These are phyloP conservation scores for Intubia oerlemansii DNA, from an alignment of 2,329 filamentous ascomycete species.

Conservation along the genomic window DNA sequence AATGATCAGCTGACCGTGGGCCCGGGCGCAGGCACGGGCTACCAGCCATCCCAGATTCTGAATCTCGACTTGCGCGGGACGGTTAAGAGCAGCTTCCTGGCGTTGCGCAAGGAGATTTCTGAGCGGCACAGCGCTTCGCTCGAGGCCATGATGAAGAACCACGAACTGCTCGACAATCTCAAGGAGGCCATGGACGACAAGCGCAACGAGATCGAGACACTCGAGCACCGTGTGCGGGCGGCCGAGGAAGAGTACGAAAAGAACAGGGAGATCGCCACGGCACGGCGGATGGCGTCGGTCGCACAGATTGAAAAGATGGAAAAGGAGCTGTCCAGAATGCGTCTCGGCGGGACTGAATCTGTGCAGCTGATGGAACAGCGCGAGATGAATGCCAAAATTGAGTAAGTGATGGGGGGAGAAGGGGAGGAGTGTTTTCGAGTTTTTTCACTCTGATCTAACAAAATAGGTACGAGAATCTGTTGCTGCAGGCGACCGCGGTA, in stretches of 20 bases:
- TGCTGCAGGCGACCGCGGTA: conserved; percentile 60
- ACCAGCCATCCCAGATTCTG: conserved; percentile 72
- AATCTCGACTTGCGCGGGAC: conserved; percentile 73
- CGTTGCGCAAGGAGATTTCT: conserved; percentile 75
- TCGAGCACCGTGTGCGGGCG: conserved; percentile 71
- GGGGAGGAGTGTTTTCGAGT: too few species aligned
- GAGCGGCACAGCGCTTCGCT: conserved; percentile 64
- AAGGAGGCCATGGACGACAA: conserved; percentile 97
- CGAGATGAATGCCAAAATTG: conserved; percentile 91
- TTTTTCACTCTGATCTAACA: conserved; percentile 19
- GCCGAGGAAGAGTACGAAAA: conserved; percentile 89
- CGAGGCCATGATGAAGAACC: conserved; percentile 84
- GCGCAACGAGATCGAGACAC: conserved; percentile 70
- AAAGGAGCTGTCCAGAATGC: conserved; percentile 90
- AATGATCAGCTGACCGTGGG: conserved; percentile 68
- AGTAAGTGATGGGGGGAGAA: too few species aligned
- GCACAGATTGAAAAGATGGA: conserved; percentile 98
- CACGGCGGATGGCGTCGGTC: conserved; percentile 74
- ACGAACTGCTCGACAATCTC: conserved; percentile 82
- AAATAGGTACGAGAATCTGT: conserved; percentile 89
- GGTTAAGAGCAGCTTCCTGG: conserved; percentile 57
- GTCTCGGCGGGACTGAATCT: conserved; percentile 60
- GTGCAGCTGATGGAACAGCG: conserved; percentile 84
- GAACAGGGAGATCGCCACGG: conserved; percentile 67
- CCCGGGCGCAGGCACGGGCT: conserved; percentile 60